Evolutionary conservation across 2,329 filamentous ascomycete species (phyloP), one percentile per base, ranked within the genome.

Genomic region (Neospermospora avenae): DNA sequence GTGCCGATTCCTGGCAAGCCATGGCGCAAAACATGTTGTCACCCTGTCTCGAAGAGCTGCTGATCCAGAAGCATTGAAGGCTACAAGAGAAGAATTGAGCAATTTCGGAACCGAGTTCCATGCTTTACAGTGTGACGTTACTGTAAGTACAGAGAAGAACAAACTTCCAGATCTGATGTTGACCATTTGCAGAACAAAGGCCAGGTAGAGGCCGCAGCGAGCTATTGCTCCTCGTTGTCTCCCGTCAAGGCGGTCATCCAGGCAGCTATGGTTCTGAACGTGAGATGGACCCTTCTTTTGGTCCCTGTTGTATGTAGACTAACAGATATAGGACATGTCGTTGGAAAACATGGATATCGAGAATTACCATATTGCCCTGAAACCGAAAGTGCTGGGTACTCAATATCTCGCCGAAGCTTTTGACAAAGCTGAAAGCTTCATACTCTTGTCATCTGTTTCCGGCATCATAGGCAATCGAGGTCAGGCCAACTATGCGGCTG

Each of bases 371-470:
- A 37, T 45, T 2, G 58, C 61, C 59, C 60, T 75, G 1, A 57
- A 58, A 2, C 73, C 77, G 1, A 80, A 81, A 51, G 67, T 68
- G 2, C 22, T 42, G 11, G 67, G 67, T 1, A 55, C 64, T 3
- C 64, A 60, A 62, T 68, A 69, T n/a, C 57, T 69, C n/a, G 64
- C 68, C 49, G 18, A 68, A 3, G 54, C 66, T 16, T 20, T 52
- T 5, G 49, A 22, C 2, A 16, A 35, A 22, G 64, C 77, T 1
- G 75, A 77, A 64, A 75, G 77, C 54, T 67, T 68, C 42, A 61
- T 65, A 39, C 25, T 57, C 14, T 52, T 63, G 13, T 67, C 64
- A 11, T 67, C 63, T 13, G 52, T 51, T 7, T 60, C 60, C 31
- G 65, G 63, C n/a, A 52, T 55, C 10, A 55, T 67, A 2, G 67